Conservation (phyloP, 306 rosid species). For the Parietaria judaica region DNA sequence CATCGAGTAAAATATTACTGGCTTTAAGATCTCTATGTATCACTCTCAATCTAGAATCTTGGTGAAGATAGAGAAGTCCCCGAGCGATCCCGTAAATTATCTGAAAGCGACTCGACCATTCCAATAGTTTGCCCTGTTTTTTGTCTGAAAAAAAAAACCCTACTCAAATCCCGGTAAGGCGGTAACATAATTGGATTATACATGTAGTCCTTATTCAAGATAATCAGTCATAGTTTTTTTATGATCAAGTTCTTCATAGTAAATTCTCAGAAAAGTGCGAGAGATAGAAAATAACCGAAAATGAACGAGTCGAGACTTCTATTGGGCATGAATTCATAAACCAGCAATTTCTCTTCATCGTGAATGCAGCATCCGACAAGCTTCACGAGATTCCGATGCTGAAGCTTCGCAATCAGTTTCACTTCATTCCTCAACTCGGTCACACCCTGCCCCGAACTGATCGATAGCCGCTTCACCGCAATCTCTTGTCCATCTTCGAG, state of each 20-base stretch:
- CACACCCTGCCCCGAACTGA: conserved; percentile 45
- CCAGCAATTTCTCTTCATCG: neutral
- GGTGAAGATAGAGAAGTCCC: conserved; percentile 26
- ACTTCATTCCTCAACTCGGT: conserved; percentile 16
- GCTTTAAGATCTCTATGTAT: conserved; percentile 45
- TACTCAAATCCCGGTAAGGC: too few relatives aligned
- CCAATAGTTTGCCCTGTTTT: neutral
- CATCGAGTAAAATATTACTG: conserved; percentile 24
- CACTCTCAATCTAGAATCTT: conserved; percentile 30
- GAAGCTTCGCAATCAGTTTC: conserved; percentile 4
- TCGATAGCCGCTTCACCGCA: conserved; percentile 58
- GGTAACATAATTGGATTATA: neutral
- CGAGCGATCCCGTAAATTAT: conserved; percentile 18
- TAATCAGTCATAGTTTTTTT: neutral
- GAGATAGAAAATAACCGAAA: conserved; percentile 33
- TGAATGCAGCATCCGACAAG: conserved; percentile 6
- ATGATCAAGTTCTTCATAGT: neutral
- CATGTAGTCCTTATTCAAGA: neutral
- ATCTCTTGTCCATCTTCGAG: conserved; percentile 37
- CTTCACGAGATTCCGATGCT: conserved; percentile 5
- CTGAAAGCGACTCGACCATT: conserved; percentile 18
- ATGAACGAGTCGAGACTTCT: conserved; percentile 56
- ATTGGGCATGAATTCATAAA: conserved; percentile 53
- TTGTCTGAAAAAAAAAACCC: conserved; percentile 17
- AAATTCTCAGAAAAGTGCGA: neutral